phyloP scores from a whole-genome alignment of 176 grass and related monocot genomes.

The Oryza glumipatula region DNA sequence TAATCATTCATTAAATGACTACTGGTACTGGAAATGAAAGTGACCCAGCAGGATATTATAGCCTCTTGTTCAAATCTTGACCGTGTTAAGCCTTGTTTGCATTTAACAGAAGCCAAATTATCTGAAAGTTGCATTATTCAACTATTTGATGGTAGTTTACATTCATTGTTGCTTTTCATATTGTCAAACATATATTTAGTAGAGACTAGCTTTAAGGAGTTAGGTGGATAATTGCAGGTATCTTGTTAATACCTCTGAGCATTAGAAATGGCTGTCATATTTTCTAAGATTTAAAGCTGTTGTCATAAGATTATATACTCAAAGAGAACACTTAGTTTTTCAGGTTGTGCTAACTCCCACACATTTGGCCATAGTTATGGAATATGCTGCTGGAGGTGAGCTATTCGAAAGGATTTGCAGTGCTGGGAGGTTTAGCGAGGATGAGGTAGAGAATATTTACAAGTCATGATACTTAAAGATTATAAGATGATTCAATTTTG shows the following conservation, averaged over 20 bases:
- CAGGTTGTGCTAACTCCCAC: slow-evolving; percentile 98
- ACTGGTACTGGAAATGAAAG: slow-evolving; percentile 21
- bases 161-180: background rate
- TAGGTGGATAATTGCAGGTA: background rate
- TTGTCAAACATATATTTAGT: slow-evolving; percentile 5
- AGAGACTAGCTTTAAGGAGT: background rate
- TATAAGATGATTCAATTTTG: slow-evolving; percentile 11
- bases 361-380: slow-evolving; percentile 99
- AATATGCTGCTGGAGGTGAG: slow-evolving; percentile 97
- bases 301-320: slow-evolving; percentile 29
- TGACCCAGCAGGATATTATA: slow-evolving; percentile 11
- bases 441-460: slow-evolving; percentile 66
- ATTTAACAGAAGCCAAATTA: background rate
- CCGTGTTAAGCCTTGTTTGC: slow-evolving; percentile 19
- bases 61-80: slow-evolving; percentile 7
- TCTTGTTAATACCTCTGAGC: slow-evolving; percentile 1
- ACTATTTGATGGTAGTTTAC: background rate
- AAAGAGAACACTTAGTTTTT: slow-evolving; percentile 56
- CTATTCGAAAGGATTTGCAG: slow-evolving; percentile 91
- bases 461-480: slow-evolving; percentile 3
- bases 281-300: slow-evolving; percentile 31
- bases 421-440: slow-evolving; percentile 93
- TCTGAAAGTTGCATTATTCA: background rate
- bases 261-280: background rate
- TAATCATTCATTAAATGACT: slow-evolving; percentile 17